Percentiles rank a stretch among this genome's conserved stretches.
Evolutionary conservation across 208 protist species (phyloP).

Genomic region (Trypanosoma melophagium): DNA sequence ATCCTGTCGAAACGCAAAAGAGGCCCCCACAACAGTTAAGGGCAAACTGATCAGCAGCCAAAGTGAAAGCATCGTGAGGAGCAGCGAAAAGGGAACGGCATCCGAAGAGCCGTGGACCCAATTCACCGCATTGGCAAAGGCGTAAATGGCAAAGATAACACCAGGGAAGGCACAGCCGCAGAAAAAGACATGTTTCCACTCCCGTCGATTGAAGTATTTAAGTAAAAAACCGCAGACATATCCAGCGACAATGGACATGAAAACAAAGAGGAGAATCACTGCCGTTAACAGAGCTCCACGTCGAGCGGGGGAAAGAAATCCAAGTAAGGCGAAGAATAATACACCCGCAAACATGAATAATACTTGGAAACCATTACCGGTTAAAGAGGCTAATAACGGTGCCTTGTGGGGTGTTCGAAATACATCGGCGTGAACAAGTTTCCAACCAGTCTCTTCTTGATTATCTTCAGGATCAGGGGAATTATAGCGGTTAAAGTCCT

Average conservation of each 20-base stretch:
- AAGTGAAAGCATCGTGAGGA: conserved; percentile 63
- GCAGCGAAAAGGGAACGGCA: conserved; percentile 56
- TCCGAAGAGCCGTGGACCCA: conserved; percentile 51
- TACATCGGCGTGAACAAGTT: conserved; percentile 97
- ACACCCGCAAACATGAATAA: conserved; percentile 80
- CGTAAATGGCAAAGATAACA: conserved; percentile 54
- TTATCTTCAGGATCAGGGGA: conserved; percentile 52
- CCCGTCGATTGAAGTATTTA: conserved; percentile 86
- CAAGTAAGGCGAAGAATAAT: conserved; percentile 92
- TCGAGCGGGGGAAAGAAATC: conserved; percentile 95
- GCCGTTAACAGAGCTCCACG: conserved; percentile 90
- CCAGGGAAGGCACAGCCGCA: conserved; percentile 71
- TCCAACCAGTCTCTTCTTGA: conserved; percentile 94
- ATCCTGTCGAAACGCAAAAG: conserved; percentile 92
- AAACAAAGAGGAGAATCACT: conserved; percentile 73
- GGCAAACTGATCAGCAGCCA: conserved; percentile 95
- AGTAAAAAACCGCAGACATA: conserved; percentile 92
- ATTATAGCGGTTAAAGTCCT: conserved; percentile 96
- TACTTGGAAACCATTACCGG: conserved; percentile 95
- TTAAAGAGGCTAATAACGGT: conserved; percentile 82
- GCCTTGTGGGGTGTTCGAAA: conserved; percentile 92
- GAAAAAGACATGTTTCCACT: conserved; percentile 92
- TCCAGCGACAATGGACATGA: conserved; percentile 88
- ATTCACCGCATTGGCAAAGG: conserved; percentile 71
- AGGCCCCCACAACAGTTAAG: conserved; percentile 95